Base-by-base conservation (phyloP, 192 early-diverging fungal genomes). In the Cladochytrium replicatum region DNA sequence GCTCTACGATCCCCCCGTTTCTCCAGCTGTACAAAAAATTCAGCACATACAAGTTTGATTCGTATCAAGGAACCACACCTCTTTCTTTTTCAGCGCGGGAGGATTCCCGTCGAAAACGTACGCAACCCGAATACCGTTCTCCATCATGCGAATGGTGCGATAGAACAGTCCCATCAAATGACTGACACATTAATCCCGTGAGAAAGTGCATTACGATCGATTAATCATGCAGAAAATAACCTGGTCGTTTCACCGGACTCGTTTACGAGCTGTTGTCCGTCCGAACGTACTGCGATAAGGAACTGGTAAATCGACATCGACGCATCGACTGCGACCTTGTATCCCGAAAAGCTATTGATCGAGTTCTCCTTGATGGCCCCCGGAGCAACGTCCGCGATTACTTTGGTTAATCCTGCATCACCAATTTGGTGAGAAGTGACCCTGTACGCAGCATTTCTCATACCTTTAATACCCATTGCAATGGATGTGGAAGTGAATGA, bases 21-120 rank as follows among this genome's bases (percentile, higher is more conserved):
- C 41, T 64, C 59, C 17, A 74, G 54, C 61, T 72, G 47, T 7
- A 59, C 29, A 52, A 25, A 23, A 30, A 1, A 13, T 1, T 1
- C 37, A 50, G 29, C 32, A 13, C 31, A 21, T 6, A 43, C 0
- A 19, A 15, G 26, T 43, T 34, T 22, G 5, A 32, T 41, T 13
- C 8, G 13, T 30, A 42, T n/a, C n/a, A n/a, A n/a, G n/a, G n/a
- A 48, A 9, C 9, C 54, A 28, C 68, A 89, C 84, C 64, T 99
- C 93, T 32, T 83, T 85, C 6, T 82, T 79, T 59, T 99, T 99
- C 63, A 99, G 55, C 0, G 60, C 80, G 3, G 95, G 95, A 26
- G 95, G 93, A 54, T 93, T 93, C 46, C 95, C 95, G 62, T 99
- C 95, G 72, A 99, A 99, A 24, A 99, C 92, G 63, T 99, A 99